phyloP scores from a whole-genome alignment of 2,329 filamentous ascomycete genomes.

The Saccharata proteae region DNA sequence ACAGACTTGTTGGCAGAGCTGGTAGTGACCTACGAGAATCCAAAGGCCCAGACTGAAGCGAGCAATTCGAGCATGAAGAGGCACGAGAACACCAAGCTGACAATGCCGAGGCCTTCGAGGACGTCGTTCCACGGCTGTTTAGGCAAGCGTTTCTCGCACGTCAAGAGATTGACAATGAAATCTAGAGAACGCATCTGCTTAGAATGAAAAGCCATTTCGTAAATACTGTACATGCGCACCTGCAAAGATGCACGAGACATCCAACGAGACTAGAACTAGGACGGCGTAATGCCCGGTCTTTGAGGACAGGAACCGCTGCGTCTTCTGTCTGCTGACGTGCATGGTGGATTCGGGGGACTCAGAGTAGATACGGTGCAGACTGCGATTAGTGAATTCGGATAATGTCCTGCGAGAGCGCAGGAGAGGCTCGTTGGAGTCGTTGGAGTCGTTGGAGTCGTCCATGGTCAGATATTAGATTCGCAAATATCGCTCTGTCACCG shows the following conservation, averaged over 20 bases:
- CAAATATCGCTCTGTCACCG: too few relatives aligned
- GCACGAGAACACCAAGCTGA: constrained; percentile 48
- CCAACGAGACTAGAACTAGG: constrained; percentile 36
- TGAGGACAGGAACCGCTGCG: constrained; percentile 30
- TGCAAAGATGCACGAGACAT: constrained; percentile 40
- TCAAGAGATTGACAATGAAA: constrained; percentile 38
- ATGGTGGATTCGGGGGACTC: constrained; percentile 2
- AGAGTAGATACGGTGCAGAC: background rate
- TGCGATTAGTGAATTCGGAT: background rate
- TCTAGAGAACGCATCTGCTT: constrained; percentile 16
- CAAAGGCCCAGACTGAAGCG: constrained; percentile 49
- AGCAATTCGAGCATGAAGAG: constrained; percentile 54
- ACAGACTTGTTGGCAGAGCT: background rate
- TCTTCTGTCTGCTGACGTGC: constrained; percentile 11
- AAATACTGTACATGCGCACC: constrained; percentile 10
- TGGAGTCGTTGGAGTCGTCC: too few relatives aligned
- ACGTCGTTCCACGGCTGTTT: constrained; percentile 22
- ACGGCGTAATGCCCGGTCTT: constrained; percentile 39
- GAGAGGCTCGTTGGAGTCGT: constrained; percentile 5
- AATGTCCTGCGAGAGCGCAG: constrained; percentile 4
- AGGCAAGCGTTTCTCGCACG: constrained; percentile 30
- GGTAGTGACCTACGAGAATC: constrained; percentile 36
- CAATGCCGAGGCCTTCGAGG: constrained; percentile 34
- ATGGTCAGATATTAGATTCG: too few relatives aligned
- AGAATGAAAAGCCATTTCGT: background rate